Base-by-base conservation (phyloP, 768 basidiomycete species). In the Tremella mesenterica region DNA sequence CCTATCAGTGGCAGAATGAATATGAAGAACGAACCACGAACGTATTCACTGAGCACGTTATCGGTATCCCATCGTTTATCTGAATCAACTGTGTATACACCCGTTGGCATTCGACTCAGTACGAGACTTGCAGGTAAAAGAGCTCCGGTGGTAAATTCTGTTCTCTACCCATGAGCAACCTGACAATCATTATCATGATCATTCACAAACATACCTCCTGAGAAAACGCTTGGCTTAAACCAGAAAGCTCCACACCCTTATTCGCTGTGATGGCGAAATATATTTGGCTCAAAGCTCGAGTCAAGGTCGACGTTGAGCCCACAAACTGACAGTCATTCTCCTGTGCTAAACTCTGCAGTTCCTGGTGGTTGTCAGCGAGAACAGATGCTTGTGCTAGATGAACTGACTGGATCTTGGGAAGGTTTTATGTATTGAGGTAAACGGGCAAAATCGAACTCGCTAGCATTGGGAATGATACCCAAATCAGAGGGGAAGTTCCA, bases 261-360 rank as follows among this genome's bases (percentile, higher is more conserved):
- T 84, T 60, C 30, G 80, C 80, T 21, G 88, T 90, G 4, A 95
- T 76, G 16, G 90, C 77, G 66, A 89, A 88, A 69, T 95, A 97
- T 16, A 93, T 81, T 44, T 96, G 90, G 39, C 81, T 78, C 38
- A 95, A 77, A 63, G 91, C 81, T 30, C 85, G 83, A 0, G 88
- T 84, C 48, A 95, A 72, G 1, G 88, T 90, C 7, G 90, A 93
- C 0, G 92, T 97, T 2, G 88, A 92, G 3, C 92, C 93, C 1
- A 81, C 81, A 68, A 86, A 95, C 25, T 64, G 76, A 38, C 80
- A 79, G 0, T 78, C 73, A 55, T 86, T 77, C 38, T 74, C 70
- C 59, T 79, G 76, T 1, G 86, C 85, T 13, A 93, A 73, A 9
- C 65, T 62, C 56, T 77, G 76, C 9, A 93, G 74, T 52, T 88